phyloP scores from a whole-genome alignment of 768 basidiomycete genomes.

The Lactarius sp. region DNA sequence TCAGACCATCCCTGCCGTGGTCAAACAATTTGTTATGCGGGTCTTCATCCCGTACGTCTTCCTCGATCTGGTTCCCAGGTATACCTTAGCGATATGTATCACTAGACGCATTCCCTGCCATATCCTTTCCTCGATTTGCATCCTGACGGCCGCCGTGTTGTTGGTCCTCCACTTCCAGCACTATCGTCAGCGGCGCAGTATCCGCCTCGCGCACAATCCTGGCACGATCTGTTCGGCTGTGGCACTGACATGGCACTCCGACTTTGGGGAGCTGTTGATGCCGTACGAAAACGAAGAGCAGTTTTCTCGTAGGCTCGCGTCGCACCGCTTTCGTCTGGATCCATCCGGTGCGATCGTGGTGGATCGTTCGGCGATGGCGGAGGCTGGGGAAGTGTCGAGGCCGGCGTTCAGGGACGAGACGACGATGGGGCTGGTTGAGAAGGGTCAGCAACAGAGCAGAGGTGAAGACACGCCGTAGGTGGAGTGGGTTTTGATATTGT shows the following conservation, averaged over 20 bases:
- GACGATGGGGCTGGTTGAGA: conserved; percentile 16
- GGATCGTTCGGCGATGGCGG: conserved; percentile 9
- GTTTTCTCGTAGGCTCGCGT: conserved; percentile 7
- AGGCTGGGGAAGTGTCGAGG: not conserved
- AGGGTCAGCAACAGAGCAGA: not conserved
- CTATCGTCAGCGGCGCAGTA: conserved; percentile 1
- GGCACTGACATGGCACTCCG: conserved; percentile 20
- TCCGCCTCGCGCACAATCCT: conserved; percentile 15
- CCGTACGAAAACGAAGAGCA: conserved; percentile 6
- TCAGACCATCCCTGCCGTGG: conserved; percentile 35
- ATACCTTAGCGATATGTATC: conserved; percentile 5
- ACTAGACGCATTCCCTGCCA: conserved; percentile 36
- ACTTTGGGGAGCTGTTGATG: conserved; percentile 21
- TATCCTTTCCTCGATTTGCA: conserved; percentile 44
- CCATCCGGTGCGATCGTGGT: conserved; percentile 22
- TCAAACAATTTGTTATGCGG: conserved; percentile 43
- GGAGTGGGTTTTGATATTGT: not conserved
- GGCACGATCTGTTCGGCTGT: conserved; percentile 14
- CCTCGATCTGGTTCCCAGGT: not conserved
- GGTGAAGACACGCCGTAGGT: no score
- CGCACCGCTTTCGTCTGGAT: conserved; percentile 24
- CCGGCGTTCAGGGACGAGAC: conserved; percentile 6
- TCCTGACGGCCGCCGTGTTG: conserved; percentile 45
- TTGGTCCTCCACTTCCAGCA: conserved; percentile 46
- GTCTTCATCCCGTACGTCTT: conserved; percentile 54